Percentiles rank a stretch among this genome's conserved stretches.
phyloP scores from a whole-genome alignment of 768 basidiomycete genomes.

The Solioccasus polychromus region DNA sequence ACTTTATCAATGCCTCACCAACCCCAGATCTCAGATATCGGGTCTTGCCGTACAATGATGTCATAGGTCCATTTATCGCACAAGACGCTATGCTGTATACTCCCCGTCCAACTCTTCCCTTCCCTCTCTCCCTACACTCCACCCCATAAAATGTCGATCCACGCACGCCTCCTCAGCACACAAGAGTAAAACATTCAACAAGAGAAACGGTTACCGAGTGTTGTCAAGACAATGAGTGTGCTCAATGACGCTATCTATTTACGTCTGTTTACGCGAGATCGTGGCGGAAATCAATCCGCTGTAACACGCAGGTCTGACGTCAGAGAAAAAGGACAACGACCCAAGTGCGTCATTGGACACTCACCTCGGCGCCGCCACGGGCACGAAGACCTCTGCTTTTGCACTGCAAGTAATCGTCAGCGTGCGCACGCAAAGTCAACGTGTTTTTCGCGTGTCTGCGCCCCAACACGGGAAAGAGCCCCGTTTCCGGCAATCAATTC shows the following conservation, averaged over 20 bases:
- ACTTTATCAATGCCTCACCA: constrained; percentile 21
- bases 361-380: constrained; percentile 83
- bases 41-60: constrained; percentile 28
- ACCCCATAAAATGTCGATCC: too few relatives aligned
- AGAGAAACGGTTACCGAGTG: constrained; percentile 8
- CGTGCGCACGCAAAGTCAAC: constrained; percentile 8
- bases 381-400: constrained; percentile 83
- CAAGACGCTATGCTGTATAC: background rate
- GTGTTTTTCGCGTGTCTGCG: constrained; percentile 12
- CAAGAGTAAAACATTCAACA: background rate
- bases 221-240: constrained; percentile 33
- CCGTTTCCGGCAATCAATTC: constrained; percentile 17
- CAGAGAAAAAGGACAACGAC: constrained; percentile 13
- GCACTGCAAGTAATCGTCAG: constrained; percentile 42
- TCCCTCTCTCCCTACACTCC: background rate
- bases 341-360: constrained; percentile 29
- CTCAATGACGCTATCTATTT: constrained; percentile 28
- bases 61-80: constrained; percentile 22
- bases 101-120: too few relatives aligned
- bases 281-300: constrained; percentile 64
- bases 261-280: constrained; percentile 43
- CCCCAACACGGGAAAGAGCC: constrained; percentile 16
- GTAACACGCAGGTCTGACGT: constrained; percentile 26
- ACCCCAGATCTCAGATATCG: constrained; percentile 37
- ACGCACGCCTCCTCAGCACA: too few relatives aligned